Evolutionary conservation across 164 flowering plant genomes (phyloP).

Genomic region (Nymphaea thermarum): DNA sequence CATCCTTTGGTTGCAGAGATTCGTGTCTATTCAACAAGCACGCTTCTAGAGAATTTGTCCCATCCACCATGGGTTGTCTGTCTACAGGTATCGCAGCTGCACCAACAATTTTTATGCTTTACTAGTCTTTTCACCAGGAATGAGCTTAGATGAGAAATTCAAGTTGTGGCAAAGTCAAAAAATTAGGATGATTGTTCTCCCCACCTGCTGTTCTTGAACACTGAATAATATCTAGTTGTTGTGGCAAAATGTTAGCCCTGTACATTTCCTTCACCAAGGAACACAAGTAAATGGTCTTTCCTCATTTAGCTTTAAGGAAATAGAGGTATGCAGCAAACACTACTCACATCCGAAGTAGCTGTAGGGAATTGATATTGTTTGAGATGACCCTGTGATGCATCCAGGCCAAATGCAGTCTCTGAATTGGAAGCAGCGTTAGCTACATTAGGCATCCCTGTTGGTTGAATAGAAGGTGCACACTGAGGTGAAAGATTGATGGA

Average conservation of each 20-base stretch:
- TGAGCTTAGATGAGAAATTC: neutral
- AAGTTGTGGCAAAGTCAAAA: neutral
- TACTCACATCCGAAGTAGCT: slow-evolving; percentile 7
- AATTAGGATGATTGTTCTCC: slow-evolving; percentile 5
- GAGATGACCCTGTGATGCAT: slow-evolving; percentile 22
- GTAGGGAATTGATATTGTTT: slow-evolving; percentile 25
- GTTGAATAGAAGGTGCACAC: slow-evolving; percentile 15
- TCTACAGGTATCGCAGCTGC: neutral
- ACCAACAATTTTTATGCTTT: neutral
- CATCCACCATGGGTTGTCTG: neutral
- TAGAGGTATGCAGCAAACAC: neutral
- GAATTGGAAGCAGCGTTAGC: slow-evolving; percentile 14
- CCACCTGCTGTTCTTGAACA: slow-evolving; percentile 26
- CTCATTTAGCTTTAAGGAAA: neutral
- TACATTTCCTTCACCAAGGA: slow-evolving; percentile 22
- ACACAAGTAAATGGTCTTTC: neutral
- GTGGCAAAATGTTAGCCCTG: slow-evolving; percentile 17
- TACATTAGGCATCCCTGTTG: slow-evolving; percentile 12
- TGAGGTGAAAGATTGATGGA: slow-evolving; percentile 16
- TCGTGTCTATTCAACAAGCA: neutral
- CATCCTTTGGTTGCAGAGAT: neutral
- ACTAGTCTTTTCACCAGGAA: neutral
- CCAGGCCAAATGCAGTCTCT: slow-evolving; percentile 25
- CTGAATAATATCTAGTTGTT: slow-evolving; percentile 12
- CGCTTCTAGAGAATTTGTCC: neutral